Evolutionary conservation across 371 early-diverging fungal species (phyloP).

Genomic region (Mucor indicus): DNA sequence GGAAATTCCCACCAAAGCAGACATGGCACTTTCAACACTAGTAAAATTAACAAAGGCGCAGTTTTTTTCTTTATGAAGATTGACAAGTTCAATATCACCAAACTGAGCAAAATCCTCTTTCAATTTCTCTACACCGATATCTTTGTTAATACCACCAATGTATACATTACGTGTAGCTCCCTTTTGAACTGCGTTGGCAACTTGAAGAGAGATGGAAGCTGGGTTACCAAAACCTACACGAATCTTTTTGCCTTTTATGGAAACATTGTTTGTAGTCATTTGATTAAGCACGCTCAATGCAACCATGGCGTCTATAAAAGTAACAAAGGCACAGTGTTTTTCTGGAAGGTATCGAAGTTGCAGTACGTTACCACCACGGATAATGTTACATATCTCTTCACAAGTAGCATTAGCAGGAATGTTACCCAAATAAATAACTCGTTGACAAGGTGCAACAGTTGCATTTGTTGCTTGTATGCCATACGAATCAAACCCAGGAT

Average conservation of each 20-base stretch:
- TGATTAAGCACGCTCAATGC: slow-evolving; percentile 62
- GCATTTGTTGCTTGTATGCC: neutral
- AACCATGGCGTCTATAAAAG: slow-evolving; percentile 71
- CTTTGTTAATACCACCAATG: slow-evolving; percentile 64
- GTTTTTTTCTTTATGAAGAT: slow-evolving; percentile 72
- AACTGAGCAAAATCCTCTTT: slow-evolving; percentile 67
- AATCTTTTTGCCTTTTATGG: slow-evolving; percentile 67
- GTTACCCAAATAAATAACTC: slow-evolving; percentile 79
- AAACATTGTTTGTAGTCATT: slow-evolving; percentile 53
- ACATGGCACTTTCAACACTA: slow-evolving; percentile 64
- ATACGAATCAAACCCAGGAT: neutral
- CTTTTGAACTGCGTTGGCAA: slow-evolving; percentile 57
- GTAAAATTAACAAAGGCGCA: slow-evolving; percentile 86
- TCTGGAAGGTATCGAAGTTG: slow-evolving; percentile 69
- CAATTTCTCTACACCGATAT: slow-evolving; percentile 60
- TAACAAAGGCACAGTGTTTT: slow-evolving; percentile 82
- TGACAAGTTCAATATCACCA: slow-evolving; percentile 79
- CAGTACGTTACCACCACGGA: slow-evolving; percentile 82
- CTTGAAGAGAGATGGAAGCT: slow-evolving; percentile 49
- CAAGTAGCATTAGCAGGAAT: slow-evolving; percentile 70
- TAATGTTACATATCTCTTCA: slow-evolving; percentile 80
- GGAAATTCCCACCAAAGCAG: slow-evolving; percentile 67
- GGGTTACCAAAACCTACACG: slow-evolving; percentile 82
- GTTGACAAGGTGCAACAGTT: slow-evolving; percentile 20
- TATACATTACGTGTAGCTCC: slow-evolving; percentile 85